A percentile compares a stretch with the other conserved stretches of the same genome.
Evolutionary conservation across 2,329 filamentous ascomycete species (phyloP).

Genomic region (Aspergillus floridensis): DNA sequence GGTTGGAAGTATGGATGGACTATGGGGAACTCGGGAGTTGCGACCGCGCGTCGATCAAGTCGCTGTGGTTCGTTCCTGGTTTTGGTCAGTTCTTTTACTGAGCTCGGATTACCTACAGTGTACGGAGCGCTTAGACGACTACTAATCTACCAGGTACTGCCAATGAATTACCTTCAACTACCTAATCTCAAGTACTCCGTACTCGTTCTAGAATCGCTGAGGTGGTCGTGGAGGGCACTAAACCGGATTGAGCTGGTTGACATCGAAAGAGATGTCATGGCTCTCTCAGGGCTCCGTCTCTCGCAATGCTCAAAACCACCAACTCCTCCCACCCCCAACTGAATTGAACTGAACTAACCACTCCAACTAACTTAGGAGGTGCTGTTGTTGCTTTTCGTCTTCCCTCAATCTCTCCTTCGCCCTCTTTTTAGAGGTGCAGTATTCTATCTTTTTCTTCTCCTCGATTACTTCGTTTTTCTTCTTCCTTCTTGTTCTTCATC

Average conservation of each 20-base stretch:
- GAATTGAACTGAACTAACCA: constrained; percentile 17
- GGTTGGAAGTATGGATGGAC: too few relatives aligned
- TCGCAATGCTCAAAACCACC: constrained; percentile 20
- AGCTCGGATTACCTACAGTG: too few relatives aligned
- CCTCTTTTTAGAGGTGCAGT: constrained; percentile 8
- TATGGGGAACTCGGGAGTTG: too few relatives aligned
- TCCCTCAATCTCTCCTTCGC: not conserved
- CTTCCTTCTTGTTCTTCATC: not conserved
- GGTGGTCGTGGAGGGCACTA: constrained; percentile 19
- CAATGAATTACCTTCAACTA: too few relatives aligned
- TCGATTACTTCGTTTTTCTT: constrained; percentile 14
- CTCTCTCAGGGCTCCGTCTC: constrained; percentile 2
- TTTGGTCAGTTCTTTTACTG: too few relatives aligned
- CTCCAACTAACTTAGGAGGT: constrained; percentile 21
- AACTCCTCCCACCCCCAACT: constrained; percentile 14
- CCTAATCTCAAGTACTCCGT: not conserved
- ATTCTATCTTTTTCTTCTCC: constrained; percentile 14
- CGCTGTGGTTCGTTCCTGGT: too few relatives aligned
- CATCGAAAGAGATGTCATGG: constrained; percentile 28
- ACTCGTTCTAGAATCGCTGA: constrained; percentile 26
- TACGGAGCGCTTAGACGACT: too few relatives aligned
- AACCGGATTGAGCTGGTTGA: constrained; percentile 27
- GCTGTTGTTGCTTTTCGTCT: constrained; percentile 9
- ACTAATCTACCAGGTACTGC: too few relatives aligned
- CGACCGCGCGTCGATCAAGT: too few relatives aligned